Evolutionary conservation across 148 eudicot species (phyloP).

Genomic region (Agrostemma githago): DNA sequence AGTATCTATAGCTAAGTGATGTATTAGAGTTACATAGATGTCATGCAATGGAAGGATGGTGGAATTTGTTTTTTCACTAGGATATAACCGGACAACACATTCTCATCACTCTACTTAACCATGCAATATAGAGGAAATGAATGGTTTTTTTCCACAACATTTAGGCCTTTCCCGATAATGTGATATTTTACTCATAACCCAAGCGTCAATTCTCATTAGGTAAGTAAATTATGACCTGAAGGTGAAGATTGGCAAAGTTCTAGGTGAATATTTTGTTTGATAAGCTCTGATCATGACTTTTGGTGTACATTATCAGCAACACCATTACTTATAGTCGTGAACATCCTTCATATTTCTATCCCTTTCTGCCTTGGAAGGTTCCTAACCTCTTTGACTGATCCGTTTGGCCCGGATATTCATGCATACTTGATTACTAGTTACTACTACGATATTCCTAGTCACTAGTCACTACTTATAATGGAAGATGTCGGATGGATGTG

Average conservation of each 20-base stretch:
- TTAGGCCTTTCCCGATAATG: neutral
- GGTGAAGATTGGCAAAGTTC: neutral
- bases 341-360: neutral
- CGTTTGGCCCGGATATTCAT: neutral
- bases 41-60: too few species aligned
- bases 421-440: neutral
- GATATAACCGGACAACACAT: neutral
- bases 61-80: too few species aligned
- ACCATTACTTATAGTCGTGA: neutral
- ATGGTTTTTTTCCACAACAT: neutral
- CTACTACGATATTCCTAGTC: neutral
- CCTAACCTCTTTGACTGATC: neutral
- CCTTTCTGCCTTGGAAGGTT: neutral
- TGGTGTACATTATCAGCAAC: neutral
- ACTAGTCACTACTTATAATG: neutral
- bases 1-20: too few species aligned
- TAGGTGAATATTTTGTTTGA: neutral
- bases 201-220: neutral
- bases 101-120: neutral
- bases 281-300: neutral
- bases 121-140: neutral
- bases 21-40: too few species aligned
- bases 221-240: neutral
- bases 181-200: neutral
- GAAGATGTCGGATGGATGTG: conserved; percentile 7